Evolutionary conservation across 164 flowering plant genomes (phyloP), one percentile per base, ranked within the genome.

Genomic region (Vitis amurensis): DNA sequence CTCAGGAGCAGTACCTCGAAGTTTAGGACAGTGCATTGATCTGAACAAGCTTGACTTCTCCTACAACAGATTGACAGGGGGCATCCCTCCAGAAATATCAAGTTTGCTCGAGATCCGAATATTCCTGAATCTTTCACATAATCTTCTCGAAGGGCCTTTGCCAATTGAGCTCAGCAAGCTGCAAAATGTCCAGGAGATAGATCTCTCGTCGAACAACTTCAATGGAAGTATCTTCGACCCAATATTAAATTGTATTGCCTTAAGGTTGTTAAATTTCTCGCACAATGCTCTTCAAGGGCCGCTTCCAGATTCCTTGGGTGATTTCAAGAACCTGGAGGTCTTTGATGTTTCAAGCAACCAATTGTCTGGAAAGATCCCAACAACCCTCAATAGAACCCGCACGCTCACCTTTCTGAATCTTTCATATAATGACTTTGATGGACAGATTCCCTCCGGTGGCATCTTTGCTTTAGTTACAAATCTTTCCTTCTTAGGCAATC

Each of bases 51-150:
- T 89, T 4, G 93, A 87, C 68, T 73, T 89, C 66, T 89, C 93
- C 55, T 61, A 75, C 63, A 88, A 87, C 81, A 75, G 44, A 56
- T 74, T 89, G 30, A 73, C 86, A 44, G 91, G 89, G 64, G 69
- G 14, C 5, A 76, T 89, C 44, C 91, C 91, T 2, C 53, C 66
- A 44, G 76, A 84, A 49, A 66, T 89, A 50, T 66, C 72, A 53
- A 78, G 78, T 9, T 44, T 85, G 50, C 55, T 61, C 0, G 77
- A 81, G 55, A 78, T 86, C 61, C 71, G 76, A 44, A 73, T 75
- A 37, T 88, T 72, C 67, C 77, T 89, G 58, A 87, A 87, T 69
- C 79, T 89, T 16, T 89, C 93, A 3, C 79, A 84, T 60, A 88
- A 88, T 70, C 69, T 57, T 55, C 79, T 88, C 29, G 72, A 81